phyloP scores from a whole-genome alignment of 768 basidiomycete species.

The Termitomyces eurrhizus region DNA sequence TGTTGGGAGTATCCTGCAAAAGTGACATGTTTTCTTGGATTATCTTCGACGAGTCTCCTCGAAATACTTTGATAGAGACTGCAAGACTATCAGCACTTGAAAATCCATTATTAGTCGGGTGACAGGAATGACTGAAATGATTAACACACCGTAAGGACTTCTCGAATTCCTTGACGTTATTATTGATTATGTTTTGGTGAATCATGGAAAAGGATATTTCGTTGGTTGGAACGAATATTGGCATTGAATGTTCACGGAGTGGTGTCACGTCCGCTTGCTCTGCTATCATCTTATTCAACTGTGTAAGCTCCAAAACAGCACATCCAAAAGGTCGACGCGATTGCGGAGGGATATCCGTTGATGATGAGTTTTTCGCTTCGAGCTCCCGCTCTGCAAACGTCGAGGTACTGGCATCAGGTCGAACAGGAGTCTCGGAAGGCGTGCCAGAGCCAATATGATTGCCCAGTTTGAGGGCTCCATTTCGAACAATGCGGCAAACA shows the following conservation, averaged over 20 bases:
- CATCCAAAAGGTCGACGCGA: constrained; percentile 94
- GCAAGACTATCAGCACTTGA: constrained; percentile 82
- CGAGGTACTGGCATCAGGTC: constrained; percentile 26
- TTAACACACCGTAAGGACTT: constrained; percentile 68
- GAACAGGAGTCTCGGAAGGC: constrained; percentile 44
- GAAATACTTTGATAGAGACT: constrained; percentile 81
- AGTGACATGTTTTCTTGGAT: constrained; percentile 82
- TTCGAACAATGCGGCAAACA: constrained; percentile 87
- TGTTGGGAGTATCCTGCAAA: constrained; percentile 76
- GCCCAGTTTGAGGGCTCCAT: constrained; percentile 79
- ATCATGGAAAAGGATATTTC: constrained; percentile 89
- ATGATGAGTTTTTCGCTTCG: constrained; percentile 8
- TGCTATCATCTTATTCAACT: constrained; percentile 61
- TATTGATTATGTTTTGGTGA: constrained; percentile 90
- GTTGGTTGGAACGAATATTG: constrained; percentile 79
- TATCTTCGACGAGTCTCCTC: constrained; percentile 73
- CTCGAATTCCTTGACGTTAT: constrained; percentile 74
- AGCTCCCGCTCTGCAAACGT: constrained; percentile 20
- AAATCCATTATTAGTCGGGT: not conserved
- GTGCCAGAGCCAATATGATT: constrained; percentile 45
- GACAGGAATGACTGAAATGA: not conserved
- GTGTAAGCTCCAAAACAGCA: constrained; percentile 83
- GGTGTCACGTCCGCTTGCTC: constrained; percentile 63
- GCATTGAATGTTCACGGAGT: constrained; percentile 78
- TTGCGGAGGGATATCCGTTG: constrained; percentile 35